Evolutionary conservation across 331 rosid species (phyloP), one percentile per base, ranked within the genome.

Genomic region (Saraca asoca): DNA sequence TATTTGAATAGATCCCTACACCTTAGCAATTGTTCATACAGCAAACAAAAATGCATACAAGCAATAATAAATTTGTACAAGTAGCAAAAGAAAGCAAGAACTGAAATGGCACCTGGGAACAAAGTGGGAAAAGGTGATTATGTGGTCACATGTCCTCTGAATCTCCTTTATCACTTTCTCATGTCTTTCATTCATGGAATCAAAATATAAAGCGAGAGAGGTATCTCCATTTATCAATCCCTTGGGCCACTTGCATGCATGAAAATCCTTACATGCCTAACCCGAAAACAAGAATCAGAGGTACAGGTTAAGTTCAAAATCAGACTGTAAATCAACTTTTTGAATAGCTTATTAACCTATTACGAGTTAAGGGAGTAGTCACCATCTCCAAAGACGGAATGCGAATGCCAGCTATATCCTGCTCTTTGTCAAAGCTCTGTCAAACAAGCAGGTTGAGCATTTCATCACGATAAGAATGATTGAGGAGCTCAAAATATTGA

Each of bases 331-430:
- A 54, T 33, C 60, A 45, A 16, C 52, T 53, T 51, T 42, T 53
- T 45, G 62, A 45, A 43, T 55, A 67, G 58, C 24, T 24, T 24
- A 3, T 24, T 24, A 64, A 75, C 78, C 79, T 79, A 83, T 82
- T 58, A 81, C 81, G 75, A 70, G 69, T 74, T 72, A 69, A 68
- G 81, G 78, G 76, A 81, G 80, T 75, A 86, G 82, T 89, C 87
- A 89, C 94, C 96, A 87, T 87, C 87, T 87, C 94, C 90, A 89
- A 71, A 44, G 94, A 67, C 58, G 85, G 89, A 64, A 89, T 76
- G 42, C 59, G 78, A 67, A 75, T 58, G 71, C 72, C 79, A n/a
- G 87, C 48, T 79, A 89, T 77, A 56, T 89, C 91, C 86, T 79
- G 51, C 82, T 89, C 94, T 81, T 60, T 79, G 75, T 89, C 94